phyloP scores from a whole-genome alignment of 2,329 filamentous ascomycete genomes.

The Botrytis elliptica region DNA sequence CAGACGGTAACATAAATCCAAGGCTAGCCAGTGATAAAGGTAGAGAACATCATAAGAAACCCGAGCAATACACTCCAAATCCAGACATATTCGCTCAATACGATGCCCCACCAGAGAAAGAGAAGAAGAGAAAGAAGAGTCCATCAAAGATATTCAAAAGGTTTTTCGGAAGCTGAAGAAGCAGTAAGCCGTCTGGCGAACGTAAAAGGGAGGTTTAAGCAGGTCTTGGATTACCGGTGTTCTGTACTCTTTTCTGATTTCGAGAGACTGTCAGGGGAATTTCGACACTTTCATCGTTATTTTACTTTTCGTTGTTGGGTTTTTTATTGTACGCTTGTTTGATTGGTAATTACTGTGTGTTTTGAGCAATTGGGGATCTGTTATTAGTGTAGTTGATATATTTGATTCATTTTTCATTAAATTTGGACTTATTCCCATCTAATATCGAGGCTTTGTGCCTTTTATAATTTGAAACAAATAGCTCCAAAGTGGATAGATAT shows the following conservation, averaged over 20 bases:
- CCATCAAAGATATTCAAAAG: background rate
- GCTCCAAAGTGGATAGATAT: background rate
- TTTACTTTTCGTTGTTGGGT: background rate
- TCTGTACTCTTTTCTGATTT: background rate
- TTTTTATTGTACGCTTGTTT: background rate
- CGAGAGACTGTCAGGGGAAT: background rate
- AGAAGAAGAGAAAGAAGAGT: background rate
- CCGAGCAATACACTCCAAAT: fast-evolving
- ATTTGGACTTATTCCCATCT: background rate
- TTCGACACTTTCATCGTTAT: background rate
- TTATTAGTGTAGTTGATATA: background rate
- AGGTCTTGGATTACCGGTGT: background rate
- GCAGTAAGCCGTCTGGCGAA: background rate
- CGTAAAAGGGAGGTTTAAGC: background rate
- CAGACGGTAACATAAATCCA: background rate
- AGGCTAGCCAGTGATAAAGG: background rate
- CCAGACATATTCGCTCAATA: background rate
- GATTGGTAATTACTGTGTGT: background rate
- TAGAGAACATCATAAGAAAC: background rate
- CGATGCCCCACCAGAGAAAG: background rate
- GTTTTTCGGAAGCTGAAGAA: background rate
- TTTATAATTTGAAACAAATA: background rate
- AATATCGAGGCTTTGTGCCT: background rate
- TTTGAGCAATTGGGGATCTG: background rate
- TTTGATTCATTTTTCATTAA: background rate